A percentile compares a stretch with the other conserved stretches of the same genome.
phyloP scores from a whole-genome alignment of 2,329 filamentous ascomycete genomes.

The Penicillium olsonii region DNA sequence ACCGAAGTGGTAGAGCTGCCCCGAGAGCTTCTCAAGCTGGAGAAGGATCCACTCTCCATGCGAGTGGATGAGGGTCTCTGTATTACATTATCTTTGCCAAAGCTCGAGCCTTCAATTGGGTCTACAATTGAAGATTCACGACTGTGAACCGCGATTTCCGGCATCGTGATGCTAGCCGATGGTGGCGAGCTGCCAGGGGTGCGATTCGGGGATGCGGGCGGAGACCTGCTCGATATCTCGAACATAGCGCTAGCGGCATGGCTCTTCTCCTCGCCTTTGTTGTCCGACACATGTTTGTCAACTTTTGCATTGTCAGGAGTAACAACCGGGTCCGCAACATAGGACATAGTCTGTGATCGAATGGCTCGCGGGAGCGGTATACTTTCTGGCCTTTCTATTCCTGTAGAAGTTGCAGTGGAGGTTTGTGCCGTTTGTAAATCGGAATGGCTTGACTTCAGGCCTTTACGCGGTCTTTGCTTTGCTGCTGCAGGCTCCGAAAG shows the following conservation, averaged over 20 bases:
- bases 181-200: conserved; percentile 50
- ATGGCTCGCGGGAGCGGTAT: conserved; percentile 57
- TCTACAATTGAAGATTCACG: conserved; percentile 55
- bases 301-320: conserved; percentile 67
- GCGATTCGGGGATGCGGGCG: conserved; percentile 55
- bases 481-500: conserved; percentile 27
- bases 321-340: conserved; percentile 64
- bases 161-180: conserved; percentile 35
- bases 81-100: conserved; percentile 22
- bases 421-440: conserved; percentile 21
- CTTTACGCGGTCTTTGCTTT: conserved; percentile 32
- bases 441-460: conserved; percentile 26
- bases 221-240: conserved; percentile 64
- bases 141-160: conserved; percentile 39
- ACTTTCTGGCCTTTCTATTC: conserved; percentile 36
- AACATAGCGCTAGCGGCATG: conserved; percentile 67
- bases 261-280: conserved; percentile 58
- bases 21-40: conserved; percentile 22
- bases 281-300: conserved; percentile 61
- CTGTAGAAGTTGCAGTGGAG: conserved; percentile 29
- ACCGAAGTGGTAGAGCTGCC: conserved; percentile 29
- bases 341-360: conserved; percentile 64
- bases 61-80: conserved; percentile 32
- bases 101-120: conserved; percentile 36
- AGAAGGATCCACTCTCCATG: conserved; percentile 24